Conservation (phyloP, 495 filamentous ascomycete genomes). For the Hypoxylon fuscum region DNA sequence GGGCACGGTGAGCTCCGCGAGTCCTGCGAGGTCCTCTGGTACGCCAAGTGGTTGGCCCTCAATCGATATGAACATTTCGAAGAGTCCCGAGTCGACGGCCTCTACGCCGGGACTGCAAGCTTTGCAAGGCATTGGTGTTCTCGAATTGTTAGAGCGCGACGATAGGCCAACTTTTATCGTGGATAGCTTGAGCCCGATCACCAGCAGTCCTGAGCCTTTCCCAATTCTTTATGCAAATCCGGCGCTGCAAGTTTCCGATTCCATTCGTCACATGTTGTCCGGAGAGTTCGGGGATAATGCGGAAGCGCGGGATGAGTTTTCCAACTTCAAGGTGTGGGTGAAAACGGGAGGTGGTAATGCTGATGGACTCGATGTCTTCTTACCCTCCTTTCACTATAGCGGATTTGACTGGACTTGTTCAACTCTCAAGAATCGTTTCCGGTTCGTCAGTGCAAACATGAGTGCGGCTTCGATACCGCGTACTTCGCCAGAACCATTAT, state of each 20-base stretch:
- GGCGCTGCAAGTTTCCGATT: constrained; percentile 58
- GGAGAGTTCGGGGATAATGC: constrained; percentile 50
- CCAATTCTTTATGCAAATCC: constrained; percentile 68
- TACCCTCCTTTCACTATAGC: constrained; percentile 61
- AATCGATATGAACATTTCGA: constrained; percentile 48
- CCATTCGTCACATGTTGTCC: constrained; percentile 60
- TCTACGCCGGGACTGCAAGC: constrained; percentile 53
- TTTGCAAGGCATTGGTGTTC: constrained; percentile 65
- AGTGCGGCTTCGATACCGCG: constrained; percentile 39
- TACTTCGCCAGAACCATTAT: constrained; percentile 47
- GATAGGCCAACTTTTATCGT: constrained; percentile 73
- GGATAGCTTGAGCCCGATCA: constrained; percentile 64
- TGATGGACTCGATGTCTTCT: constrained; percentile 55
- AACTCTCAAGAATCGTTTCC: constrained; percentile 68
- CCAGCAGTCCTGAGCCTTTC: constrained; percentile 60
- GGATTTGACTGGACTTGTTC: constrained; percentile 70
- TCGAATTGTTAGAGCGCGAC: constrained; percentile 74
- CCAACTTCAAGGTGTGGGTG: constrained; percentile 71
- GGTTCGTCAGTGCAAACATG: constrained; percentile 64
- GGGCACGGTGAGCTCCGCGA: constrained; percentile 61
- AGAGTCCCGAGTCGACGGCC: constrained; percentile 55
- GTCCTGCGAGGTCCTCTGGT: constrained; percentile 58
- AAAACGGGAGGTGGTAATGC: constrained; percentile 58
- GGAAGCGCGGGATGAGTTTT: constrained; percentile 51
- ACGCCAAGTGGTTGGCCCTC: constrained; percentile 59